A percentile compares a stretch with the other conserved stretches of the same genome.
Evolutionary conservation across 768 basidiomycete species (phyloP).

Genomic region (Lentinula sp.): DNA sequence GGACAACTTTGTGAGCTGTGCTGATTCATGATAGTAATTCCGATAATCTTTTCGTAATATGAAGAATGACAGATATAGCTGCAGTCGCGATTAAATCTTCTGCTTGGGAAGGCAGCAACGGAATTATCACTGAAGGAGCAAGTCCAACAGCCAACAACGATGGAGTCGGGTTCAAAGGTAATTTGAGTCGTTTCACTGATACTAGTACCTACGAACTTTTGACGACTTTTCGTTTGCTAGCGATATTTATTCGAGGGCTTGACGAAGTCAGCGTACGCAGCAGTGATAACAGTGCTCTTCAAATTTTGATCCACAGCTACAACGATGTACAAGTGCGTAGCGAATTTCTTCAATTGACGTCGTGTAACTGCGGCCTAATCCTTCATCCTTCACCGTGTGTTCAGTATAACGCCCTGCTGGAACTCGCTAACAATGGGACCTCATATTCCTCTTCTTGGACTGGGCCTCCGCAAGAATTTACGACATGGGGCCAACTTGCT

Average conservation of each 20-base stretch:
- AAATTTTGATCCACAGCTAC: slow-evolving; percentile 40
- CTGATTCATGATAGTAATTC: neutral
- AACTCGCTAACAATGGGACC: slow-evolving; percentile 36
- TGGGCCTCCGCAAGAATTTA: slow-evolving; percentile 39
- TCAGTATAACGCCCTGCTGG: slow-evolving; percentile 45
- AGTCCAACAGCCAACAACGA: slow-evolving; percentile 35
- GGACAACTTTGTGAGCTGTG: slow-evolving; percentile 35
- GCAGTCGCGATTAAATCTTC: slow-evolving; percentile 36
- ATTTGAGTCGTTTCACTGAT: neutral
- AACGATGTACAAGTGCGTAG: slow-evolving; percentile 41
- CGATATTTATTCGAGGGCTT: slow-evolving; percentile 42
- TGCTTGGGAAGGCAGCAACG: slow-evolving; percentile 41
- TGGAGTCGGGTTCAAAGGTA: slow-evolving; percentile 48
- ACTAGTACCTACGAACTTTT: neutral
- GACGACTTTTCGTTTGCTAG: slow-evolving; percentile 11
- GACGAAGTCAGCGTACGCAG: slow-evolving; percentile 38
- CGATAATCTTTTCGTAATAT: neutral
- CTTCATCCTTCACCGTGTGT: neutral
- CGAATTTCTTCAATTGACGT: neutral
- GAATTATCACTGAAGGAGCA: slow-evolving; percentile 48
- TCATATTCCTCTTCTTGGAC: slow-evolving; percentile 42
- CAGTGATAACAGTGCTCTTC: slow-evolving; percentile 27
- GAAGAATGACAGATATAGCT: slow-evolving; percentile 29
- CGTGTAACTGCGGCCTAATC: neutral
- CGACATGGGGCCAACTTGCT: slow-evolving; percentile 45